phyloP scores from a whole-genome alignment of 225 moss, liverwort and hornwort species.

The Pseudoscleropodium purum region DNA sequence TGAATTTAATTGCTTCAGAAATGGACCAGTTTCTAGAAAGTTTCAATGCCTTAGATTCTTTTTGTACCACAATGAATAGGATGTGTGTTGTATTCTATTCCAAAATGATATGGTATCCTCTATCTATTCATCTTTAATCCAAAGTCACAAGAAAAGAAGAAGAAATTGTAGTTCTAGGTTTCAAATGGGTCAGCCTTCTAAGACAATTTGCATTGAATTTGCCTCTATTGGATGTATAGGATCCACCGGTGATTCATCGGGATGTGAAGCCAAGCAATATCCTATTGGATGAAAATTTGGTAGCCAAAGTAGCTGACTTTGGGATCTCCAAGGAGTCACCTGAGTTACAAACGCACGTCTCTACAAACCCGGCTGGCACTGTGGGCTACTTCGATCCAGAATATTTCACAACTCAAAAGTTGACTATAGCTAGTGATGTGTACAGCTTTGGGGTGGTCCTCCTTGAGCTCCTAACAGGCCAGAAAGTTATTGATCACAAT shows the following conservation, averaged over 20 bases:
- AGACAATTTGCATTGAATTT: neutral
- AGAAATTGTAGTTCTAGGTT: neutral
- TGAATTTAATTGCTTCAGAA: neutral
- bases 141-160: neutral
- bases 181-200: neutral
- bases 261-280: constrained; percentile 40
- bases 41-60: neutral
- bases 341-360: constrained; percentile 21
- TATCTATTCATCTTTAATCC: neutral
- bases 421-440: constrained; percentile 32
- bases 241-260: constrained; percentile 37
- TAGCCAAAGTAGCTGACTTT: constrained; percentile 44
- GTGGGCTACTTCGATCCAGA: constrained; percentile 28
- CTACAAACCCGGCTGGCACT: constrained; percentile 31
- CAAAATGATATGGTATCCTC: neutral
- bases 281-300: constrained; percentile 27
- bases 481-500: constrained; percentile 21
- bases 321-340: constrained; percentile 36
- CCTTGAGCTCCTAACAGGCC: constrained; percentile 33
- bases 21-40: neutral
- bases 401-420: constrained; percentile 1
- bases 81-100: neutral
- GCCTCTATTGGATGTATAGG: constrained; percentile 3
- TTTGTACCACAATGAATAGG: neutral
- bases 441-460: constrained; percentile 28